phyloP scores from a whole-genome alignment of 2,329 filamentous ascomycete species.

The Colletotrichum echinochloae region DNA sequence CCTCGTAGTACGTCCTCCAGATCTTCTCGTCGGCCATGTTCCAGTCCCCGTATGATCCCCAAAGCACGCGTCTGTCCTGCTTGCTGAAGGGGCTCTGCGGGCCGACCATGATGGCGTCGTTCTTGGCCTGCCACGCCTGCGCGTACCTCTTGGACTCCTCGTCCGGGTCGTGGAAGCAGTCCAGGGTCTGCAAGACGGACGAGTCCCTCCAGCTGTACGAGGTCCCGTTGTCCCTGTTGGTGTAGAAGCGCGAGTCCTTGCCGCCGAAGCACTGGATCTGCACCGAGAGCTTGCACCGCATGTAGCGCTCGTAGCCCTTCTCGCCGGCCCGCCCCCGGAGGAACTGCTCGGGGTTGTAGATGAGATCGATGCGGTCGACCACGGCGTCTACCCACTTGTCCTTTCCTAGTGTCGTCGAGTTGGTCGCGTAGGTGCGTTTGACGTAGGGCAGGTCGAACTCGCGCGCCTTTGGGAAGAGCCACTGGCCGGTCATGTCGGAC shows the following conservation, averaged over 20 bases:
- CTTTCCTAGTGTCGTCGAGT: conserved; percentile 53
- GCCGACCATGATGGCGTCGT: conserved; percentile 48
- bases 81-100: conserved; percentile 51
- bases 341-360: conserved; percentile 48
- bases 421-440: conserved; percentile 60
- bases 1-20: conserved; percentile 53
- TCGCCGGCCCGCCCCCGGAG: conserved; percentile 45
- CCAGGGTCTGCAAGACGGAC: conserved; percentile 53
- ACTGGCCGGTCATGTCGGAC: conserved; percentile 57
- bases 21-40: conserved; percentile 47
- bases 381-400: conserved; percentile 56
- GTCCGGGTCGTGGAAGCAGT: conserved; percentile 57
- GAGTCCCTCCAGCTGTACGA: conserved; percentile 62
- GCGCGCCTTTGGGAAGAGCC: conserved; percentile 59
- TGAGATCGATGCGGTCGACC: conserved; percentile 51
- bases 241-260: conserved; percentile 54
- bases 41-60: conserved; percentile 55
- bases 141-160: conserved; percentile 48
- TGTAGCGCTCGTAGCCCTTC: conserved; percentile 17
- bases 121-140: conserved; percentile 56
- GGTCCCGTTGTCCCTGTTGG: conserved; percentile 58
- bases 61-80: conserved; percentile 53
- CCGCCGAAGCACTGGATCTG: conserved; percentile 61
- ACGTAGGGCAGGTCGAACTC: conserved; percentile 63
- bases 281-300: conserved; percentile 55